Evolutionary conservation across 2,329 filamentous ascomycete species (phyloP).

Genomic region (Penicillium sp.): DNA sequence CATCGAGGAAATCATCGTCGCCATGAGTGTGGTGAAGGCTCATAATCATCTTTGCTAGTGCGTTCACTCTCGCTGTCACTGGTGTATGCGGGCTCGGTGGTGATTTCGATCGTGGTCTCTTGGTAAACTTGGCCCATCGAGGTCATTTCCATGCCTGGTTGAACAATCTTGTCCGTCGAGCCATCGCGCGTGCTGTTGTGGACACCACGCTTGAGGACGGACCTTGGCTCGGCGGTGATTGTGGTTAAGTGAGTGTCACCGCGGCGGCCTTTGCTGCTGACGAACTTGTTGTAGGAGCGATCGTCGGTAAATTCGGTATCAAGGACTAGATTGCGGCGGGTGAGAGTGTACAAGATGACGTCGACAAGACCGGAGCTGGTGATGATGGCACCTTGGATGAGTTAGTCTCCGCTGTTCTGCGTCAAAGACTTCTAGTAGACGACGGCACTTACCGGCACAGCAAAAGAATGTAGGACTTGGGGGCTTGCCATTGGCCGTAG

Average conservation of each 20-base stretch:
- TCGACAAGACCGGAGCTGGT: conserved; percentile 56
- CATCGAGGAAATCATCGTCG: conserved; percentile 18
- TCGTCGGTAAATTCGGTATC: conserved; percentile 44
- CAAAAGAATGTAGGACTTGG: conserved; percentile 44
- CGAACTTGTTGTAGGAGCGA: conserved; percentile 31
- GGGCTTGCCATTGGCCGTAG: conserved; percentile 31
- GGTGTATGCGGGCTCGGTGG: conserved; percentile 32
- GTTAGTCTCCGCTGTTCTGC: conserved; percentile 1
- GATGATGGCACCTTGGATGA: conserved; percentile 44
- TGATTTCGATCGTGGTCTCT: conserved; percentile 43
- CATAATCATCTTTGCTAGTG: conserved; percentile 25
- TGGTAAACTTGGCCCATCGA: conserved; percentile 40
- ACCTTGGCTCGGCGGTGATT: conserved; percentile 27
- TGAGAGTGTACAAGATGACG: conserved; percentile 54
- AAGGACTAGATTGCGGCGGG: conserved; percentile 51
- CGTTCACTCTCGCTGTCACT: conserved; percentile 21
- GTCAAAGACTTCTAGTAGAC: not conserved
- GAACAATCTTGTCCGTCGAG: conserved; percentile 44
- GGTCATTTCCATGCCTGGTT: conserved; percentile 27
- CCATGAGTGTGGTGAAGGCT: conserved; percentile 19
- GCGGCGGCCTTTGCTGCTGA: conserved; percentile 24
- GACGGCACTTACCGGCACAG: conserved; percentile 36
- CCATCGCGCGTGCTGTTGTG: conserved; percentile 36
- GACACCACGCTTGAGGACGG: conserved; percentile 10
- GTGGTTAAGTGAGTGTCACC: conserved; percentile 31